Base-by-base conservation (phyloP, 225 moss, liverwort and hornwort genomes). In the Lunularia cruciata region DNA sequence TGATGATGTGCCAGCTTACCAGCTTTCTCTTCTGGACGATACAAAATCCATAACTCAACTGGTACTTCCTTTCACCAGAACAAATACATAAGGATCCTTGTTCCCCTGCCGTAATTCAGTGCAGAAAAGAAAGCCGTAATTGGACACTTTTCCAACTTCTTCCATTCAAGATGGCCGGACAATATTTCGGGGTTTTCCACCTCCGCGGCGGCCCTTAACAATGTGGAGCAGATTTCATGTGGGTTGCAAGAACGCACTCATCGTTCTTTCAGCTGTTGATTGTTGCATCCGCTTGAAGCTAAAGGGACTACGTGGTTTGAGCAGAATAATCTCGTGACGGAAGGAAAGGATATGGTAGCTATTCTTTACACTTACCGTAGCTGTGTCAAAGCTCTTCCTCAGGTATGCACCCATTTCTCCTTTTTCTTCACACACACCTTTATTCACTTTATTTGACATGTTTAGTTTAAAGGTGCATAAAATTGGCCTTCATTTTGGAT, bases 301-400 rank as follows among this genome's bases (percentile, higher is more conserved):
- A 6, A 64, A 61, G 26, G 12, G 10, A 28, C 2, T 3, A 48
- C 20, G 28, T 38, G 28, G 38, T 27, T 42, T 55, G 69, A 64
- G 49, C 88, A 98, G 96, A 92, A 91, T 66, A 88, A 84, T 54
- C 89, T 98, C 40, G 79, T 89, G 72, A 71, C 78, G 76, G 98
- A 93, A 69, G 98, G 98, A 32, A 81, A 81, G 66, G 98, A 98
- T 74, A 86, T 98, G 77, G 88, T 98, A 63, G 85, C 98, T 26
- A 90, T 98, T 65, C 88, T 98, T 45, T 98, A 98, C 51, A 89
- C 98, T 8, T 98, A 93, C 70, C 79, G 98, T 56, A 98, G 98
- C 64, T 98, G 98, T 85, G 93, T 98, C 67, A 98, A 98, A 79
- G 98, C 98, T 31, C 86, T 98, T 73, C 98, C 98, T 35, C 96